phyloP scores from a whole-genome alignment of 192 early-diverging fungal genomes.

The Entomortierella parvispora region DNA sequence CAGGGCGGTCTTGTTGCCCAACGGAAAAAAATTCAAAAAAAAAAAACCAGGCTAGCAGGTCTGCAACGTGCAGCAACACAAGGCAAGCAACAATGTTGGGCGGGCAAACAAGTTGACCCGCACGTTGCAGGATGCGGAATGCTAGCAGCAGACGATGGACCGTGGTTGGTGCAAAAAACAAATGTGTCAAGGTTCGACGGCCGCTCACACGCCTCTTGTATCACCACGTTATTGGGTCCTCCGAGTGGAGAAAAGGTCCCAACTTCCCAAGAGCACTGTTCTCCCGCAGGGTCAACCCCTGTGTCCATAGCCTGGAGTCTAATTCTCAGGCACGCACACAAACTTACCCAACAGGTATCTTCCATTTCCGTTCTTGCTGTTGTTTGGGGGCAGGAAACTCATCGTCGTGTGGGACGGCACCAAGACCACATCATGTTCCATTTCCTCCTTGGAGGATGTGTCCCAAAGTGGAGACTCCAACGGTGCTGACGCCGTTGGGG shows the following conservation, averaged over 20 bases:
- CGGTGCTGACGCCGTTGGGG: conserved; percentile 17
- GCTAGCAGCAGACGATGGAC: too few relatives aligned
- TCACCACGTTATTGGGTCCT: too few relatives aligned
- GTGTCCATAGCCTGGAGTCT: not conserved
- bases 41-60: not conserved
- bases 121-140: conserved; percentile 1
- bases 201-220: too few relatives aligned
- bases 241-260: too few relatives aligned
- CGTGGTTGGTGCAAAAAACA: not conserved
- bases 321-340: not conserved
- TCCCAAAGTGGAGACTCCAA: conserved; percentile 7
- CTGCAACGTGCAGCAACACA: too few relatives aligned
- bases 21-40: not conserved
- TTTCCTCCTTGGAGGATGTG: conserved; percentile 17
- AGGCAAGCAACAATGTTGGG: too few relatives aligned
- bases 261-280: too few relatives aligned
- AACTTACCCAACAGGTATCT: conserved; percentile 42
- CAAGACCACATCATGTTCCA: conserved; percentile 5
- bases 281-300: not conserved
- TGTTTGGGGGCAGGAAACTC: not conserved
- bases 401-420: not conserved
- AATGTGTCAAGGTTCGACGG: too few relatives aligned
- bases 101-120: not conserved
- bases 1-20: too few relatives aligned
- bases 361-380: conserved; percentile 37